These are phyloP conservation scores for Geotrichum macrosporum DNA, from an alignment of 1,139 yeast genomes.

Conservation along the genomic window DNA sequence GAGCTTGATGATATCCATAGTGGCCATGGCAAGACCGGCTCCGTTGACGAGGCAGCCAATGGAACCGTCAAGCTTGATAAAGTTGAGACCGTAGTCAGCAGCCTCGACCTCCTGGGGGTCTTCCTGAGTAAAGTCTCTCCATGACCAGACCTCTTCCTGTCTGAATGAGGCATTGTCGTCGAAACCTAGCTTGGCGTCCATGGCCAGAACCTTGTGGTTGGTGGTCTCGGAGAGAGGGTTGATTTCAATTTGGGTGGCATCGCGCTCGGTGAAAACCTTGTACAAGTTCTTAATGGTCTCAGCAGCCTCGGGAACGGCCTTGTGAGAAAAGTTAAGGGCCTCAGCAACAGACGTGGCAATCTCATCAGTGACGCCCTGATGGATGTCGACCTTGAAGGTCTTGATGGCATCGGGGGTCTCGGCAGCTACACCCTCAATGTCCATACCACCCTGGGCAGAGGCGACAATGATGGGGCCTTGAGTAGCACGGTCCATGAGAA, in stretches of 20 bases:
- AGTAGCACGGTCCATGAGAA: slow-evolving; percentile 87
- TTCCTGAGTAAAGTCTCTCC: slow-evolving; percentile 98
- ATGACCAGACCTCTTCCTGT: slow-evolving; percentile 87
- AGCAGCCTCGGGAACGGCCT: slow-evolving; percentile 82
- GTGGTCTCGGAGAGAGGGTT: slow-evolving; percentile 95
- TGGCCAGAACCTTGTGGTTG: slow-evolving; percentile 87
- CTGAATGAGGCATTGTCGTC: slow-evolving; percentile 96
- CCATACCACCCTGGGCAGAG: slow-evolving; percentile 99
- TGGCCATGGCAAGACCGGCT: slow-evolving; percentile 99
- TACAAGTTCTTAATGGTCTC: slow-evolving; percentile 80
- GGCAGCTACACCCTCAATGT: slow-evolving; percentile 97
- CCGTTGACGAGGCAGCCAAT: slow-evolving; percentile 98
- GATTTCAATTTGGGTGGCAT: slow-evolving; percentile 97
- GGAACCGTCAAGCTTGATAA: slow-evolving; percentile 96
- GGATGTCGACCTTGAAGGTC: slow-evolving; percentile 75
- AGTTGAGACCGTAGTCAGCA: slow-evolving; percentile 82
- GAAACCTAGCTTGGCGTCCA: slow-evolving; percentile 98
- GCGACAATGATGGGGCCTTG: slow-evolving; percentile 94
- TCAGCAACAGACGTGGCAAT: slow-evolving; percentile 74
- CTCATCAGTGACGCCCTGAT: slow-evolving; percentile 73
- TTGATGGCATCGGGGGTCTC: slow-evolving; percentile 88
- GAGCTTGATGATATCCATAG: slow-evolving; percentile 97
- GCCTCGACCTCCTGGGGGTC: slow-evolving; percentile 97
- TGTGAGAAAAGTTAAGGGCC: slow-evolving; percentile 73
- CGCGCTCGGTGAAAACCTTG: slow-evolving; percentile 82